Conservation (phyloP, 1,284 basidiomycete genomes). For the Leccinum ponderosum region DNA sequence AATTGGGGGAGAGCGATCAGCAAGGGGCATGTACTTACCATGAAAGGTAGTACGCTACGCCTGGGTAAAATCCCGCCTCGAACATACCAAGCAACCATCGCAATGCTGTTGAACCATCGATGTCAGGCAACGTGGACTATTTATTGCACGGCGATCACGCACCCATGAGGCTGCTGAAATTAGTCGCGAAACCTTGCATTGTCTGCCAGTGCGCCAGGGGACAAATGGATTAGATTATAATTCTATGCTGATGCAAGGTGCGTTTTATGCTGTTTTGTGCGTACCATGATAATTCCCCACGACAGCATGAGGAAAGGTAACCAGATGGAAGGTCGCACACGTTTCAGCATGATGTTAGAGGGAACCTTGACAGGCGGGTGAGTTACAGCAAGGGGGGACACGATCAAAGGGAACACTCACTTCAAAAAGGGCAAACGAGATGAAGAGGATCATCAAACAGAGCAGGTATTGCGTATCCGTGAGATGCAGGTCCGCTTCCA, state of each 20-base stretch:
- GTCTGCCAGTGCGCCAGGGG: constrained; percentile 41
- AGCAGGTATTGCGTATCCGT: constrained; percentile 65
- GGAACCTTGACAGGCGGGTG: constrained; percentile 46
- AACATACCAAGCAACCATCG: constrained; percentile 67
- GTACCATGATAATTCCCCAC: constrained; percentile 77
- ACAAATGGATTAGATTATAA: background rate
- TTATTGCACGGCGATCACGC: constrained; percentile 16
- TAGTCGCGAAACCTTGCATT: constrained; percentile 64
- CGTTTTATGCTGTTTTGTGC: background rate
- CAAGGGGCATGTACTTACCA: constrained; percentile 44
- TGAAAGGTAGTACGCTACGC: constrained; percentile 70
- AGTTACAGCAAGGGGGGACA: background rate
- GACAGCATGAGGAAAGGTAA: constrained; percentile 60
- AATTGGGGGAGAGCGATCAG: background rate
- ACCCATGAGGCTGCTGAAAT: constrained; percentile 67
- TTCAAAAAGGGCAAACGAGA: constrained; percentile 68
- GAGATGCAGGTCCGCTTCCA: constrained; percentile 55
- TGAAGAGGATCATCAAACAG: constrained; percentile 62
- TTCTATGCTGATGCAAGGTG: background rate
- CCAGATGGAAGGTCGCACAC: constrained; percentile 65
- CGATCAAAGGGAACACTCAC: constrained; percentile 17
- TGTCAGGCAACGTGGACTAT: background rate
- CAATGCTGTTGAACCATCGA: constrained; percentile 42
- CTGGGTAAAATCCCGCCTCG: constrained; percentile 64
- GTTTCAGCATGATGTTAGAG: constrained; percentile 70